Evolutionary conservation across 148 eudicot species (phyloP).

Genomic region (Pharnaceum exiguum): DNA sequence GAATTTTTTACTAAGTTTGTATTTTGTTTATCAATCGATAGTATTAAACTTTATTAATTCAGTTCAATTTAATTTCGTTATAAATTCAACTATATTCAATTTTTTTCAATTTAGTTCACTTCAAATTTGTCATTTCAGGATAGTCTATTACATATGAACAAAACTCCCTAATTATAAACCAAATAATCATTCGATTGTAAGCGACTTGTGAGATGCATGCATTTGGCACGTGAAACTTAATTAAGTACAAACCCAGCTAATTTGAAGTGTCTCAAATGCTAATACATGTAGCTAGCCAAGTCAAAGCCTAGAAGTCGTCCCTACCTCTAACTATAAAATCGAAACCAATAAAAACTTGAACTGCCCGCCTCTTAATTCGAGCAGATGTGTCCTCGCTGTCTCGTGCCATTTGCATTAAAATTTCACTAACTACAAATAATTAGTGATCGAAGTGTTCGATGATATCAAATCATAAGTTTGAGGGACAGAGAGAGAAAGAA

Average conservation of each 20-base stretch:
- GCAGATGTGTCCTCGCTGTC: conserved; percentile 2
- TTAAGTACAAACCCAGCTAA: conserved; percentile 10
- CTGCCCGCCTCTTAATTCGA: too few relatives aligned
- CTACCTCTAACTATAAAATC: too few relatives aligned
- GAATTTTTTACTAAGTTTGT: too few relatives aligned
- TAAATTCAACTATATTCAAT: too few relatives aligned
- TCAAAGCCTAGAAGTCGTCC: not conserved
- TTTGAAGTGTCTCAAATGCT: conserved; percentile 2
- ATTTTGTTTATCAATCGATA: too few relatives aligned
- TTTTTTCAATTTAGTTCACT: too few relatives aligned
- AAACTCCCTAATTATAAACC: conserved; percentile 12
- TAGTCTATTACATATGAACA: too few relatives aligned
- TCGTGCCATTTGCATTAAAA: conserved; percentile 3
- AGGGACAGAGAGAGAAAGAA: not conserved
- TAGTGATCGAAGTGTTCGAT: too few relatives aligned
- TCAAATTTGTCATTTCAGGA: too few relatives aligned
- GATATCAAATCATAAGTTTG: not conserved
- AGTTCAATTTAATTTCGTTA: too few relatives aligned
- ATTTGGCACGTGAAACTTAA: conserved; percentile 16
- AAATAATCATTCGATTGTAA: not conserved
- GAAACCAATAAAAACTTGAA: too few relatives aligned
- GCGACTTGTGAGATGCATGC: conserved; percentile 18
- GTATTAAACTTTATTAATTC: too few relatives aligned
- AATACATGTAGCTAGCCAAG: not conserved
- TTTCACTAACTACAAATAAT: not conserved